Evolutionary conservation across 306 rosid genomes (phyloP).

Genomic region (Cicer chorassanicum): DNA sequence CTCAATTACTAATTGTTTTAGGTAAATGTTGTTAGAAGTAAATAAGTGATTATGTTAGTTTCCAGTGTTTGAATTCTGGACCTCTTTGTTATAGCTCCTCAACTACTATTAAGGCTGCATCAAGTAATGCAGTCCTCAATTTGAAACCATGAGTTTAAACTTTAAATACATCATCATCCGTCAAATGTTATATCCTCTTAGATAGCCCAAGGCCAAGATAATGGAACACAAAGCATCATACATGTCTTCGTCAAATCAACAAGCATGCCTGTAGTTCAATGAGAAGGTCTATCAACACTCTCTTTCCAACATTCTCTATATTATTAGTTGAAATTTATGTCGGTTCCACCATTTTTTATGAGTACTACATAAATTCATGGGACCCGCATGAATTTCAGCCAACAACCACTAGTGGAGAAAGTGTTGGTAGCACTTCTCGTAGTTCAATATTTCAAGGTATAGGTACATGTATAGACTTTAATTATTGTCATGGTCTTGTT

Average conservation of each 20-base stretch:
- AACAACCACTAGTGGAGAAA: too few relatives aligned
- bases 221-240: conserved; percentile 3
- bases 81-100: neutral
- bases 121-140: neutral
- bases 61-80: neutral
- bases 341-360: too few relatives aligned
- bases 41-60: neutral
- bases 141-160: conserved; percentile 21
- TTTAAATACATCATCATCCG: conserved; percentile 11
- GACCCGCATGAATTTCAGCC: too few relatives aligned
- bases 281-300: neutral
- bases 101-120: neutral
- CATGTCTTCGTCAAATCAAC: conserved; percentile 29
- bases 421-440: too few relatives aligned
- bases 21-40: neutral
- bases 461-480: conserved; percentile 24
- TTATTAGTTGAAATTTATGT: neutral
- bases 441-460: neutral
- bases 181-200: conserved; percentile 29
- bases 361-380: too few relatives aligned
- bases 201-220: conserved; percentile 27
- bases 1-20: neutral
- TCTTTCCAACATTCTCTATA: neutral
- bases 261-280: conserved; percentile 20
- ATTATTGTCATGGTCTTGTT: conserved; percentile 4